phyloP scores from a whole-genome alignment of 495 filamentous ascomycete species.

The Lasiosphaeris hirsuta region DNA sequence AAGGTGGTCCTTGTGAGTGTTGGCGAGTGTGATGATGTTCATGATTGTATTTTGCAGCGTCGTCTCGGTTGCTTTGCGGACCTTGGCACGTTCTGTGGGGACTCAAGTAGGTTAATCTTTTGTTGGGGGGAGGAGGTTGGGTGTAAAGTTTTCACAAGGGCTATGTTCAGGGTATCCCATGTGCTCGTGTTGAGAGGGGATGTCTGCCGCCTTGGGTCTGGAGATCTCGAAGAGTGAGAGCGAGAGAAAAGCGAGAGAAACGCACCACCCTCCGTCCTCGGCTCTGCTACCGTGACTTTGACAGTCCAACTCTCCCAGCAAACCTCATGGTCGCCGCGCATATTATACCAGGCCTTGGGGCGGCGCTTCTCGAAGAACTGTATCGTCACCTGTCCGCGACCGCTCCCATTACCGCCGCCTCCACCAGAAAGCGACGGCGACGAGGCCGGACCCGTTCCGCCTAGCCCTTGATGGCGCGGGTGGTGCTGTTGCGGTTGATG shows the following conservation, averaged over 20 bases:
- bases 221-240: background rate
- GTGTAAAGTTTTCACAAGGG: background rate
- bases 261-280: constrained; percentile 82
- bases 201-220: too few species aligned
- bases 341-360: constrained; percentile 76
- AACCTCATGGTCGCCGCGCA: constrained; percentile 80
- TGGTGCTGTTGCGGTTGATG: constrained; percentile 12
- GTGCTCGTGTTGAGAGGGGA: too few species aligned
- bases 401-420: constrained; percentile 40
- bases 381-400: constrained; percentile 77
- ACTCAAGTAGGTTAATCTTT: constrained; percentile 6
- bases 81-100: constrained; percentile 71
- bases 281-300: constrained; percentile 85
- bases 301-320: constrained; percentile 96
- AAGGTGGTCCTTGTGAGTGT: constrained; percentile 90
- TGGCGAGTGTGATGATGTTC: constrained; percentile 82
- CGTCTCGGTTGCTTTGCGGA: constrained; percentile 81
- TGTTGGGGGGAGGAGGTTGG: background rate
- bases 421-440: constrained; percentile 43
- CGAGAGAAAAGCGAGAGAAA: constrained; percentile 5
- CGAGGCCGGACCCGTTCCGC: background rate
- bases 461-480: background rate
- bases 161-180: too few species aligned
- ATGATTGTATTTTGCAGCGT: constrained; percentile 80
- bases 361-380: constrained; percentile 94